Evolutionary conservation across 148 eudicot species (phyloP).

Genomic region (Silene conica): DNA sequence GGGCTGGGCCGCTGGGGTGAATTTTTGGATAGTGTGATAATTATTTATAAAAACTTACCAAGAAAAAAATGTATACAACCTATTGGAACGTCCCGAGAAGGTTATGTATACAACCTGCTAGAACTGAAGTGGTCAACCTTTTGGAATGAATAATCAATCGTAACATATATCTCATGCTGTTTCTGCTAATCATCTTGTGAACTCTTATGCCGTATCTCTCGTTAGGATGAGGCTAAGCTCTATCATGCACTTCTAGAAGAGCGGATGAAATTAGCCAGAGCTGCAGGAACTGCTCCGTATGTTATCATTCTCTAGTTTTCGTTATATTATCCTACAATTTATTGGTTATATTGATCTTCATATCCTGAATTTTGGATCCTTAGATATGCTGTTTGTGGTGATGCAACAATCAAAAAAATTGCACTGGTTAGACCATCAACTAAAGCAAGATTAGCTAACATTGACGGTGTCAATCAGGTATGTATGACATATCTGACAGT

Average conservation of each 20-base stretch:
- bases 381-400: slow-evolving; percentile 87
- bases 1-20: not conserved
- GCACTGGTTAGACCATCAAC: slow-evolving; percentile 73
- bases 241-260: slow-evolving; percentile 55
- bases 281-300: slow-evolving; percentile 78
- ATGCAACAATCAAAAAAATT: slow-evolving; percentile 66
- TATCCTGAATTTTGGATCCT: slow-evolving; percentile 26
- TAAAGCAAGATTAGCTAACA: slow-evolving; percentile 78
- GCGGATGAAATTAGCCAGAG: slow-evolving; percentile 75
- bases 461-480: slow-evolving; percentile 93
- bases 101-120: not conserved
- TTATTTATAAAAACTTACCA: not conserved
- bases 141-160: not conserved
- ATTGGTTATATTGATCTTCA: slow-evolving; percentile 3
- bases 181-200: slow-evolving; percentile 11
- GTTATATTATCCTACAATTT: not conserved
- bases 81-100: not conserved
- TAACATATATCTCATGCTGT: slow-evolving; percentile 1
- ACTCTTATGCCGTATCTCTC: not conserved
- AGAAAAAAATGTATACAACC: not conserved
- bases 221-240: slow-evolving; percentile 57
- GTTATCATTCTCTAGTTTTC: slow-evolving; percentile 26
- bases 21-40: not conserved
- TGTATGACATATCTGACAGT: slow-evolving; percentile 1
- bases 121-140: not conserved